Base-by-base conservation (phyloP, 768 basidiomycete genomes). In the Candolleomyces efflorescens region DNA sequence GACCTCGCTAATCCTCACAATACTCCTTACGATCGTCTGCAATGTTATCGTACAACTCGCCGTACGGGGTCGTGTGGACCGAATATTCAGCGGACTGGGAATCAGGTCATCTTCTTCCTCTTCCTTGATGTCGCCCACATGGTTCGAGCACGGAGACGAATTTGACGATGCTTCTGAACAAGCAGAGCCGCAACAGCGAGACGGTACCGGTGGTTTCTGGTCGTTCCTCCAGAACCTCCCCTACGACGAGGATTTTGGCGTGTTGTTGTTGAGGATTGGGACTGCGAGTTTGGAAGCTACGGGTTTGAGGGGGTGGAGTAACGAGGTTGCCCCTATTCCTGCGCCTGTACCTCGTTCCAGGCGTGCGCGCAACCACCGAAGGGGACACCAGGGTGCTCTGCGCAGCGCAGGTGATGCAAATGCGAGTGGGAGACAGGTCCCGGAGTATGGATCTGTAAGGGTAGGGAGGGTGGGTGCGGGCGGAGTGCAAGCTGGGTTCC, bases 251-350 rank as follows among this genome's bases (percentile, higher is more conserved):
- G 88, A 90, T 65, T 90, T 87, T 69, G 81, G 83, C 5, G 78
- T 90, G 20, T 80, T 86, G 2, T 75, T 92, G 39, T 75, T 91
- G 44, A 82, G 90, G 20, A 74, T 90, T 18, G 88, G 88, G 18
- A 86, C 86, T 0, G 88, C 87, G 3, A 87, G 86, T 60, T 74
- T 92, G 50, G 90, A 92, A 66, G 85, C 87, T 0, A 90, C 89
- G 0, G 84, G 83, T 47, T 75, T 87, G 10, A 77, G 82, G 22
- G 90, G 90, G 2, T 78, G 88, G 66, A 84, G 85, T 1, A 90
- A 91, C 63, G 89, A 92, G 68, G 84, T 90, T 12, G 82, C 83
- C 6, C 73, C 79, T 4, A 75, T 90, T 23, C 48, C 69, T 56
- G 55, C 63, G 1, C 67, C 65, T 7, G 41, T 62, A 11, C 57